Evolutionary conservation across 1,284 basidiomycete genomes (phyloP), one percentile per base, ranked within the genome.

Genomic region (Marasmius fiardii): DNA sequence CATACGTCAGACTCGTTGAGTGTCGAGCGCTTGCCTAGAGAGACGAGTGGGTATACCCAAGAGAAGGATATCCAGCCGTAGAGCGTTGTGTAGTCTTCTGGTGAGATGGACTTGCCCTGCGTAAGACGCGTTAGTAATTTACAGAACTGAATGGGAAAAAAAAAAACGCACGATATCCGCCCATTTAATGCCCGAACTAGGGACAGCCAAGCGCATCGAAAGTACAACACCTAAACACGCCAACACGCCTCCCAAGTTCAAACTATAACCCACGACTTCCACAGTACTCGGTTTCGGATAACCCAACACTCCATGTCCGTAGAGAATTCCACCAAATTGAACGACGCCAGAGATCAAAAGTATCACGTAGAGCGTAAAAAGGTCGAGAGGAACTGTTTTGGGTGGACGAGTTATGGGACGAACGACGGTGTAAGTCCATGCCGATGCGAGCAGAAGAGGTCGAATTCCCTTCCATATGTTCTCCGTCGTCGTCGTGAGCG

Each of bases 51-150:
- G 57, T 80, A 78, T 45, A 94, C 76, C 93, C 92, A 95, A 26
- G 66, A 71, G 71, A 94, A 95, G 0, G 87, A 85, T n/a, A 89
- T 71, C 88, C 92, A 93, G 5, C 82, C 78, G 71, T 80, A 86
- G 0, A 95, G 74, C 0, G 84, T 79, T 3, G 88, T 88, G 60
- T 86, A 85, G 65, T 94, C 92, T 67, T 95, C 93, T 0, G 83
- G 83, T 0, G 80, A 75, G 41, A 86, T 64, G n/a, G 77, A 67
- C 53, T 70, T 64, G 7, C 82, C 83, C 84, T 86, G 5, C 2
- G 35, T 37, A 51, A 23, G 37, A 37, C 57, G 48, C 49, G 35
- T 41, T 7, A 35, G 18, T n/a, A n/a, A 35, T 54, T 14, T 39
- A n/a, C 24, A 4, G n/a, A 48, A 43, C 8, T 21, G 5, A 44